Conservation (phyloP, 140 eudicot genomes). For the Cichorium intybus region DNA sequence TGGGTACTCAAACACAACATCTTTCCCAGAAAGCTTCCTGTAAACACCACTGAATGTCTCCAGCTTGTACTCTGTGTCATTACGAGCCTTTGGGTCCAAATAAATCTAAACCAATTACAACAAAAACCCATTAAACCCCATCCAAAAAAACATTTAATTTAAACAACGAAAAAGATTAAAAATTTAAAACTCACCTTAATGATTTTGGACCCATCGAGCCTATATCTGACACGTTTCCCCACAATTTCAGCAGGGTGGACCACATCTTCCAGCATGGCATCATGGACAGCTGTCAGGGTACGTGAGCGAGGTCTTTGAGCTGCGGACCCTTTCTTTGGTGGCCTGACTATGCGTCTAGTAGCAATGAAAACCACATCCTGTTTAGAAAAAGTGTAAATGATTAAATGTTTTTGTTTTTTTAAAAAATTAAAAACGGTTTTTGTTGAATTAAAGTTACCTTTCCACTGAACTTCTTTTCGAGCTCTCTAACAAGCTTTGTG, state of each 20-base stretch:
- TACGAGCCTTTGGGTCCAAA: conserved; percentile 58
- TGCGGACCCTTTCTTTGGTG: conserved; percentile 62
- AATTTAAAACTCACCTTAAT: conserved; percentile 29
- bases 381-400: no score
- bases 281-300: conserved; percentile 53
- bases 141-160: no score
- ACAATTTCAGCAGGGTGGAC: conserved; percentile 56
- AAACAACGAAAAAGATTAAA: neutral
- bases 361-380: conserved; percentile 56
- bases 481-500: conserved; percentile 58
- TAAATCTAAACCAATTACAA: conserved; percentile 20
- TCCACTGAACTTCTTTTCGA: conserved; percentile 75
- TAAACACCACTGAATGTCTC: conserved; percentile 54
- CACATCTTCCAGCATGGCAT: conserved; percentile 58
- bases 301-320: conserved; percentile 54
- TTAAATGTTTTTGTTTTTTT: no score
- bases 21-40: conserved; percentile 58
- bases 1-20: conserved; percentile 50
- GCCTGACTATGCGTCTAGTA: conserved; percentile 42
- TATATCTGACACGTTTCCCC: conserved; percentile 47
- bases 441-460: conserved; percentile 29
- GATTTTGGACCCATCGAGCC: conserved; percentile 52
- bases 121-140: neutral
- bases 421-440: no score
- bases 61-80: conserved; percentile 61